Evolutionary conservation across 108 stramenopile species (phyloP), one percentile per base, ranked within the genome.

Genomic region (Discostella pseudostelligera): DNA sequence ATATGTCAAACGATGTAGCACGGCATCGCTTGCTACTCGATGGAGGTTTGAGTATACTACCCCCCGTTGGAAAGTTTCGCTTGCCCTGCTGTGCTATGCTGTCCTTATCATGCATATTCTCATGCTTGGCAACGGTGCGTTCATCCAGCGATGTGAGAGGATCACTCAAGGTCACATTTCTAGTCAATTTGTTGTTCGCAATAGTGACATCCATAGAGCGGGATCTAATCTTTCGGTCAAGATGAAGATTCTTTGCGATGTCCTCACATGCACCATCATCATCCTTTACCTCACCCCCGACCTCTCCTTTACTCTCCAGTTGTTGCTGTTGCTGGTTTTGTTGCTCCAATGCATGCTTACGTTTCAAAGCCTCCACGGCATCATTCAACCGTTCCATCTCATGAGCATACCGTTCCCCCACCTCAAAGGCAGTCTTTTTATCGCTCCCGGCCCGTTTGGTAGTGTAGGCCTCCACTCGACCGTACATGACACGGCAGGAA

Each of bases 381-480:
- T 75, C 74, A 37, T 73, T 72, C 46, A 78, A 47, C 39, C 51
- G 55, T 17, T 72, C 45, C 70, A 89, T 81, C 71, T 90, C 86
- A 24, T 83, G 82, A 6, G 85, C 79, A 61, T 84, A 93, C 44
- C 77, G 81, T 43, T 90, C 84, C 4, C 87, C 87, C 59, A 93
- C 69, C 24, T 80, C 83, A 57, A 81, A 69, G 6, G 92, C 92
- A 47, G 83, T 89, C 67, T 89, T 93, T 71, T 93, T 93, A 59
- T 93, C 92, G 22, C 62, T 81, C 1, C 87, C 85, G 0, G 84
- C 92, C 16, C 92, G 70, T 67, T 93, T 93, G 86, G 88, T 90
- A 1, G 86, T 83, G 77, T 83, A 93, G 28, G 89, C 92, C 75
- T 93, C 92, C 32, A 93, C 76, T 19, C 87, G 68, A 1, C 92